These are phyloP conservation scores for Kalmusia sp. DNA, from an alignment of 2,329 filamentous ascomycete species.

Conservation along the genomic window DNA sequence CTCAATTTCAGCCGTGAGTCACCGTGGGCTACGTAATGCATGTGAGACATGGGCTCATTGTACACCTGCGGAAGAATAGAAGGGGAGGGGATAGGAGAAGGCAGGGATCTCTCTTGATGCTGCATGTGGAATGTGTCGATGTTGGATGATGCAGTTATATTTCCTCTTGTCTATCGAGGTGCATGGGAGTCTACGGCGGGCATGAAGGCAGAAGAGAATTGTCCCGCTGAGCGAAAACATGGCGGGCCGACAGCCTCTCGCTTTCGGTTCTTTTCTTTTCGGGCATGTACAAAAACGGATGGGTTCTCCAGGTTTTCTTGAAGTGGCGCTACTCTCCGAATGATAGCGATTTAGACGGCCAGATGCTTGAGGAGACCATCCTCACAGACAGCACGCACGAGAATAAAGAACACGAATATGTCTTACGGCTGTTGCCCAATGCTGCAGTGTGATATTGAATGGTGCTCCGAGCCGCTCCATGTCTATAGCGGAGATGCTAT, in stretches of 20 bases:
- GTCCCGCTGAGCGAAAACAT: background rate
- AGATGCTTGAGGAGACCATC: background rate
- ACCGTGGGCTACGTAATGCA: conserved; percentile 5
- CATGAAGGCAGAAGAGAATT: too few species aligned
- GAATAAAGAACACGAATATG: conserved; percentile 23
- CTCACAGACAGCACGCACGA: background rate
- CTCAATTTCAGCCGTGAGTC: conserved; percentile 13
- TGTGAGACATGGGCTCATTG: conserved; percentile 11
- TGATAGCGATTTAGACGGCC: conserved; percentile 21
- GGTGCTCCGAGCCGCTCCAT: conserved; percentile 8
- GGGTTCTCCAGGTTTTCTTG: conserved; percentile 11
- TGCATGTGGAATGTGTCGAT: conserved; percentile 1
- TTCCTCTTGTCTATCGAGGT: conserved; percentile 10
- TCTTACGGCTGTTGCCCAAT: conserved; percentile 14
- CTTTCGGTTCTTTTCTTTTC: conserved; percentile 6
- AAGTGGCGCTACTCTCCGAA: conserved; percentile 8
- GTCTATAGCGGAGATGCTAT: conserved; percentile 15
- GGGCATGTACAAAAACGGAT: conserved; percentile 28
- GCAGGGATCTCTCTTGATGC: background rate
- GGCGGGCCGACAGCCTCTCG: background rate
- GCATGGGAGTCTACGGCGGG: conserved; percentile 9
- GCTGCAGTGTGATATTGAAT: conserved; percentile 5
- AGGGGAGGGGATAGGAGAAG: conserved; percentile 2
- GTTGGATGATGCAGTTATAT: conserved; percentile 7
- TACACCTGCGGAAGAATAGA: conserved; percentile 26